phyloP scores from a whole-genome alignment of 495 filamentous ascomycete species.

The Amniculicola lignicola region DNA sequence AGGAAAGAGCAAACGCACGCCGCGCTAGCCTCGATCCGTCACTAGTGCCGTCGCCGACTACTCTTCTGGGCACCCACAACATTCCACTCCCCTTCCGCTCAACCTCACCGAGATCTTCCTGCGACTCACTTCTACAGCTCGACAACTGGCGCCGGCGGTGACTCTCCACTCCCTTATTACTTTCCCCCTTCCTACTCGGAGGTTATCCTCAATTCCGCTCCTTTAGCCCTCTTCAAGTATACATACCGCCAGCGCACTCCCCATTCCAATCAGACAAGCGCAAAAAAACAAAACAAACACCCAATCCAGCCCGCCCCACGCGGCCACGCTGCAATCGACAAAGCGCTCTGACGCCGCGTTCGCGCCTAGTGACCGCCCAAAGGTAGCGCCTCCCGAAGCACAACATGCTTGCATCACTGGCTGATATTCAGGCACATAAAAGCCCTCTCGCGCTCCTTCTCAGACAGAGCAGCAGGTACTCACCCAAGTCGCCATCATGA shows the following conservation, averaged over 20 bases:
- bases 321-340: too few species aligned
- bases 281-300: neutral
- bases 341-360: too few species aligned
- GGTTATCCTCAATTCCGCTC: neutral
- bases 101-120: neutral
- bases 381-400: too few species aligned
- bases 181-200: neutral
- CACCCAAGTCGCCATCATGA: conserved; percentile 8
- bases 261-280: neutral
- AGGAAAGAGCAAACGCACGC: neutral
- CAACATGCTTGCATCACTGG: too few species aligned
- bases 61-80: neutral
- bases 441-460: neutral
- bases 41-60: neutral
- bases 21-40: conserved; percentile 5
- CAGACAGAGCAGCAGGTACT: neutral
- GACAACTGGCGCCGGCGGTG: neutral
- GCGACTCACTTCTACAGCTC: conserved; percentile 1
- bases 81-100: neutral
- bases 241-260: neutral
- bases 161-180: neutral
- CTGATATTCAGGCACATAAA: too few species aligned
- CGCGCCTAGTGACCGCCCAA: too few species aligned
- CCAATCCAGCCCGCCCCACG: too few species aligned
- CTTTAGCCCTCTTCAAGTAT: conserved; percentile 1